These are phyloP conservation scores for Larix kaempferi DNA, from an alignment of 75 land plant genomes.

Conservation along the genomic window DNA sequence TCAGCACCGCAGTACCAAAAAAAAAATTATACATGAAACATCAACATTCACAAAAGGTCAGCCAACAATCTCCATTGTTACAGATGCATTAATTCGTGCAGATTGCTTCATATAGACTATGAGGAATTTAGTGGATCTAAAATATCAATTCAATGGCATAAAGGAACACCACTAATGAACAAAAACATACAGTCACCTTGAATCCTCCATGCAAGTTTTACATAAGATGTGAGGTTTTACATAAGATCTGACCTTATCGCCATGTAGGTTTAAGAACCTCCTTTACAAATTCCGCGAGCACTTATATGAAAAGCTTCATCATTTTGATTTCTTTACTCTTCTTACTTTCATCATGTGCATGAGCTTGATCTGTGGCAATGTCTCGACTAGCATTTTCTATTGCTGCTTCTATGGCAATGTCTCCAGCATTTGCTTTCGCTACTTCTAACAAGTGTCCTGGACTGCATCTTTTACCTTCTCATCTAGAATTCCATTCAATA, in stretches of 20 bases:
- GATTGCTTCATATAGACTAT: too few species aligned
- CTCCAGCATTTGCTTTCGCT: conserved; percentile 1
- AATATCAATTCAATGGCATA: too few species aligned
- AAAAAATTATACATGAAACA: too few species aligned
- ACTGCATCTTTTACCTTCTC: conserved; percentile 3
- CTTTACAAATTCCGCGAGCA: conserved; percentile 87
- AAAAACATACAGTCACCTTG: too few species aligned
- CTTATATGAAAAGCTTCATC: conserved; percentile 55
- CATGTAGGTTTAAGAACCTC: conserved; percentile 86
- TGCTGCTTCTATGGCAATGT: conserved; percentile 13
- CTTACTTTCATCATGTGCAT: conserved; percentile 34
- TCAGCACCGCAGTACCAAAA: too few species aligned
- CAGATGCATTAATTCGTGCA: too few species aligned
- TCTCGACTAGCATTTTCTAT: conserved; percentile 8
- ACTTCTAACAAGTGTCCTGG: conserved; percentile 1
- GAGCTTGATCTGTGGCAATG: conserved; percentile 21
- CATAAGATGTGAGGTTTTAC: too few species aligned
- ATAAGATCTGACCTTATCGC: conserved; percentile 75
- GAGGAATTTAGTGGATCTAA: too few species aligned
- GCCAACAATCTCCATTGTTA: too few species aligned
- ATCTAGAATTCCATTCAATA: neutral
- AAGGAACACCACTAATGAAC: too few species aligned
- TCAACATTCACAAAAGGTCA: too few species aligned
- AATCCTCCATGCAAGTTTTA: too few species aligned
- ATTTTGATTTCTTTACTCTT: conserved; percentile 60